Evolutionary conservation across 2,329 filamentous ascomycete genomes (phyloP).

Genomic region (Cordyceps tenuipes): DNA sequence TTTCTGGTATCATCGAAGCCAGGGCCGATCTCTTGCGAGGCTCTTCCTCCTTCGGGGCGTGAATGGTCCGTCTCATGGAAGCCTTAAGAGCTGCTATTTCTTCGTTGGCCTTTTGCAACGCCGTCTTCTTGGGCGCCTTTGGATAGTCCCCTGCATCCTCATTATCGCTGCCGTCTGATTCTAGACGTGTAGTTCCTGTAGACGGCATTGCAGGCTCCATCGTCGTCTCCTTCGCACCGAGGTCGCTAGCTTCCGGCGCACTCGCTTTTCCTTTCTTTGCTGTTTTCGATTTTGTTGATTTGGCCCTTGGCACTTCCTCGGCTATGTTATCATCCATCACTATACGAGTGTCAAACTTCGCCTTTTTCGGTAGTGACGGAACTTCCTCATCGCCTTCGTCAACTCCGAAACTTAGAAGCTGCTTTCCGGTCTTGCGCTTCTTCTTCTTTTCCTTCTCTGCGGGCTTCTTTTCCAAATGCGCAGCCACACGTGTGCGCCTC

Average conservation of each 20-base stretch:
- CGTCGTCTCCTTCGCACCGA: conserved; percentile 15
- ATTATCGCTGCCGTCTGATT: not conserved
- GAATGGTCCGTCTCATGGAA: conserved; percentile 63
- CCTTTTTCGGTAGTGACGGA: conserved; percentile 59
- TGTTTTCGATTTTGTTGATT: conserved; percentile 21
- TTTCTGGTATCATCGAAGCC: conserved; percentile 66
- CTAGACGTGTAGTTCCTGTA: not conserved
- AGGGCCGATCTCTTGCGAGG: conserved; percentile 59
- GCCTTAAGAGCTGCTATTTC: conserved; percentile 75
- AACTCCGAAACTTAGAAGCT: conserved; percentile 69
- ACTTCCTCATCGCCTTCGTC: conserved; percentile 51
- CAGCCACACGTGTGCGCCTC: conserved; percentile 53
- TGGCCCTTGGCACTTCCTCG: conserved; percentile 22
- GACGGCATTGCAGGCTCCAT: conserved; percentile 2
- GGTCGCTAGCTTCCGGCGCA: conserved; percentile 18
- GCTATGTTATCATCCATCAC: conserved; percentile 46
- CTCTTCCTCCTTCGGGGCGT: conserved; percentile 37
- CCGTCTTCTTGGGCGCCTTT: conserved; percentile 34
- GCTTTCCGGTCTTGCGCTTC: conserved; percentile 69
- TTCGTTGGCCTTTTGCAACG: conserved; percentile 64
- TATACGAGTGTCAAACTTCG: conserved; percentile 70
- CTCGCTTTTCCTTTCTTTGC: conserved; percentile 24
- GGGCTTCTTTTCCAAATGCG: conserved; percentile 32
- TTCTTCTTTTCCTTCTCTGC: conserved; percentile 43
- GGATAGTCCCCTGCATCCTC: conserved; percentile 10